Conservation (phyloP, 257 asterid genomes). For the Scutellaria barbata region DNA sequence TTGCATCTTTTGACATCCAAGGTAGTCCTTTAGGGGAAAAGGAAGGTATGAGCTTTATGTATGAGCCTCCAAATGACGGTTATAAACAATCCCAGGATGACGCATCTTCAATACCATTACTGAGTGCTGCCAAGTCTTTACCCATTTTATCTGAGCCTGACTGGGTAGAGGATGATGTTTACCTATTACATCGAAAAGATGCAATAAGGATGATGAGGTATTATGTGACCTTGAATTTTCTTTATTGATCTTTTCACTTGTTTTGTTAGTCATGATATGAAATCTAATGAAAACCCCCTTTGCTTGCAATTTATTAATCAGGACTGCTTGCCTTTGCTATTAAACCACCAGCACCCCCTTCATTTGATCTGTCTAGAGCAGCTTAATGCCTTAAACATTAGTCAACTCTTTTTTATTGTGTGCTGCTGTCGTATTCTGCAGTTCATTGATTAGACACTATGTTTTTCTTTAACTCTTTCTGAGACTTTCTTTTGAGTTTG, state of each 20-base stretch:
- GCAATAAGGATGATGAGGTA: constrained; percentile 80
- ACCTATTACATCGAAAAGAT: constrained; percentile 70
- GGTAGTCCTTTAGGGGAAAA: constrained; percentile 33
- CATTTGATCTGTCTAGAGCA: neutral
- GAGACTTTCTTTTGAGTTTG: neutral
- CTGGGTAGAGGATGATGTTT: constrained; percentile 87
- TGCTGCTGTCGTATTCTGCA: constrained; percentile 26
- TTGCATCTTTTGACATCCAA: constrained; percentile 30
- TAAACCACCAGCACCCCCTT: neutral
- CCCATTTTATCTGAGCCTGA: constrained; percentile 79
- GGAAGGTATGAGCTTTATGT: constrained; percentile 9
- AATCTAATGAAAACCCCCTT: neutral
- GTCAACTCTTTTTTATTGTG: neutral
- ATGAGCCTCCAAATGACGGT: constrained; percentile 16
- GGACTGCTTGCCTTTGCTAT: neutral
- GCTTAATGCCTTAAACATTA: neutral
- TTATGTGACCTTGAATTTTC: constrained; percentile 12
- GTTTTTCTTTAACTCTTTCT: too few species aligned
- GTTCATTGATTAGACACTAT: too few species aligned
- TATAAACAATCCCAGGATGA: constrained; percentile 33
- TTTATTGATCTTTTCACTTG: constrained; percentile 4
- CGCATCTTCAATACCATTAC: constrained; percentile 25
- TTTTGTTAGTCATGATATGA: neutral
- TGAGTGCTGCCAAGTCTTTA: constrained; percentile 39
- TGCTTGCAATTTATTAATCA: too few species aligned